phyloP scores from a whole-genome alignment of 2,329 filamentous ascomycete species.

The Cladorrhinum sp. region DNA sequence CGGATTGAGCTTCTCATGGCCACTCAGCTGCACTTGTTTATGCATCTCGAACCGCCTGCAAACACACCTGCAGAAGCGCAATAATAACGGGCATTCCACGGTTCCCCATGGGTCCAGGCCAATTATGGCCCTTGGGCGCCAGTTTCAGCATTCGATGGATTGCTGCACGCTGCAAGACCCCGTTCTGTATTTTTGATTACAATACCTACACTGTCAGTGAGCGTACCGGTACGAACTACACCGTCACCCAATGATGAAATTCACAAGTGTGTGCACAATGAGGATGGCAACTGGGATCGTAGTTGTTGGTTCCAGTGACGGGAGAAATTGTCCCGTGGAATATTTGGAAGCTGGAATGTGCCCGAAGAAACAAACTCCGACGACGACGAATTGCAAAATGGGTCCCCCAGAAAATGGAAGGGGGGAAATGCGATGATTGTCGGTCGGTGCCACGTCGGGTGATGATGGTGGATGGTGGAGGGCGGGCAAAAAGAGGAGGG shows the following conservation, averaged over 20 bases:
- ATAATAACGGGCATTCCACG: constrained; percentile 17
- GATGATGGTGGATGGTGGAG: constrained; percentile 14
- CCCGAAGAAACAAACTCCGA: no score
- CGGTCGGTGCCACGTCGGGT: constrained; percentile 28
- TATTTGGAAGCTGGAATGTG: not conserved
- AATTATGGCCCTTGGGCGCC: constrained; percentile 21
- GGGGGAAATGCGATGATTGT: constrained; percentile 15
- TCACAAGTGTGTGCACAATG: not conserved
- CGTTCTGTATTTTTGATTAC: not conserved
- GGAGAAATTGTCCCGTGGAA: not conserved
- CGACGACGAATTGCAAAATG: no score
- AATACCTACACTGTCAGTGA: no score
- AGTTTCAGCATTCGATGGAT: constrained; percentile 24
- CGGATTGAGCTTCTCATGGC: constrained; percentile 20
- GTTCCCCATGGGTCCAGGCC: constrained; percentile 14
- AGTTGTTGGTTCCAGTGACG: not conserved
- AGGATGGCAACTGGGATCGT: not conserved
- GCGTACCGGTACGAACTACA: no score
- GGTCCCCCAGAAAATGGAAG: not conserved
- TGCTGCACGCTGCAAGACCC: not conserved
- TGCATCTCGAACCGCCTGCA: constrained; percentile 24
- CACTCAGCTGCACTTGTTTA: constrained; percentile 26
- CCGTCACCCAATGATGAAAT: not conserved
- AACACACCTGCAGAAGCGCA: constrained; percentile 18
- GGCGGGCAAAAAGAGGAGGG: constrained; percentile 11